Evolutionary conservation across 495 filamentous ascomycete genomes (phyloP).

Genomic region (Xylaria longipes): DNA sequence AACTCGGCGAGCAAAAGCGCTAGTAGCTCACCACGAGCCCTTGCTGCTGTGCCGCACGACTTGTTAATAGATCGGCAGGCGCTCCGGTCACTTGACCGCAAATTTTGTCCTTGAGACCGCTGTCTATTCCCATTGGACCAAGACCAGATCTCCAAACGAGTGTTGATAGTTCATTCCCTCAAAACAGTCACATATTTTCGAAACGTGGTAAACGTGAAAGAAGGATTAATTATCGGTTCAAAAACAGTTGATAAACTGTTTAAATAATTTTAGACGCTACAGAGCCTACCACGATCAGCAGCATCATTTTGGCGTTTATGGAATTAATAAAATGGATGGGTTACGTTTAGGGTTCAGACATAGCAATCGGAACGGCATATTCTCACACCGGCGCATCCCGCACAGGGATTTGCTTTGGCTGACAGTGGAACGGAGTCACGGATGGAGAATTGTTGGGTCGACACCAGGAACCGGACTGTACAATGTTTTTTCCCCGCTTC

Average conservation of each 20-base stretch:
- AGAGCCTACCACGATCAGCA: neutral
- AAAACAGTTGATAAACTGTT: neutral
- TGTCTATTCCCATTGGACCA: neutral
- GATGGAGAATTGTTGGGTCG: neutral
- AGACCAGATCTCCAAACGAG: neutral
- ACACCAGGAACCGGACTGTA: neutral
- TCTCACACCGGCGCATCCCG: neutral
- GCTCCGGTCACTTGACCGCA: conserved; percentile 67
- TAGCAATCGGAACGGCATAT: neutral
- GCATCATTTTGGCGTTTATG: conserved; percentile 37
- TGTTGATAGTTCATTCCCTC: neutral
- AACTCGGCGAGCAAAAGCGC: conserved; percentile 45
- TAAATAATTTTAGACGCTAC: conserved; percentile 5
- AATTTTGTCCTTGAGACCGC: conserved; percentile 42
- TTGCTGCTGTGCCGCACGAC: conserved; percentile 34
- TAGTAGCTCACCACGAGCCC: conserved; percentile 42
- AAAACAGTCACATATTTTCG: neutral
- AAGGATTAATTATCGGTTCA: neutral
- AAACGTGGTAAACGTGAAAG: neutral
- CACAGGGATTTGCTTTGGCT: neutral
- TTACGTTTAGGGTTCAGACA: neutral
- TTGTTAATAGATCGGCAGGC: conserved; percentile 71
- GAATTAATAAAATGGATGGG: conserved; percentile 2
- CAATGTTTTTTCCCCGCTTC: conserved; percentile 7
- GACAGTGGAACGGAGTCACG: conserved; percentile 8